These are phyloP conservation scores for Candida maris DNA, from an alignment of 805 yeast species.

Conservation along the genomic window DNA sequence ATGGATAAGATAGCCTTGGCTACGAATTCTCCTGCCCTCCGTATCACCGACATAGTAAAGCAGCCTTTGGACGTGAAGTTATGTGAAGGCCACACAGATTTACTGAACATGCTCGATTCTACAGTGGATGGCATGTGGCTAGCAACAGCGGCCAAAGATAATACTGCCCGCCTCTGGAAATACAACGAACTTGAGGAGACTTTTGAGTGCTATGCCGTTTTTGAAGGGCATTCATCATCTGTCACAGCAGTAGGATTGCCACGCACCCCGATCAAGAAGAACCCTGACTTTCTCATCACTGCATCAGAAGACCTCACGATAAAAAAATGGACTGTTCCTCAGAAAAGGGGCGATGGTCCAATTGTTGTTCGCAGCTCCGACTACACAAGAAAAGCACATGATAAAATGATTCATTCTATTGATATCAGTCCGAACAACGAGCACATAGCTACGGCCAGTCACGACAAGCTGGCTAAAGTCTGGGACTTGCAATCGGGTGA, in stretches of 20 bases:
- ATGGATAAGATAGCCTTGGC: conserved; percentile 69
- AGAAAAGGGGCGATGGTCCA: conserved; percentile 13
- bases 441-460: conserved; percentile 87
- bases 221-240: conserved; percentile 83
- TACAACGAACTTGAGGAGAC: conserved; percentile 41
- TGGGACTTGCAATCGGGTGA: conserved; percentile 91
- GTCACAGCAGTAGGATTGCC: conserved; percentile 82
- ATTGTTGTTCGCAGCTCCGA: conserved; percentile 56
- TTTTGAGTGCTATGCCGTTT: conserved; percentile 52
- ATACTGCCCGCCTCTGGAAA: conserved; percentile 80
- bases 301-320: conserved; percentile 83
- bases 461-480: conserved; percentile 85
- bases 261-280: conserved; percentile 37
- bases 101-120: conserved; percentile 75
- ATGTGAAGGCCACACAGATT: conserved; percentile 79
- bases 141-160: conserved; percentile 88
- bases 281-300: conserved; percentile 72
- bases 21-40: conserved; percentile 85
- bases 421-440: conserved; percentile 91
- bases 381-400: conserved; percentile 94
- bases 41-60: conserved; percentile 63
- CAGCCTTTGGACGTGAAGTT: conserved; percentile 58
- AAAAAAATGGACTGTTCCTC: conserved; percentile 79
- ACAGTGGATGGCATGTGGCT: conserved; percentile 84
- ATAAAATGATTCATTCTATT: conserved; percentile 87